Evolutionary conservation across 2,329 filamentous ascomycete species (phyloP), one percentile per base, ranked within the genome.

Genomic region (Microsporum canis): DNA sequence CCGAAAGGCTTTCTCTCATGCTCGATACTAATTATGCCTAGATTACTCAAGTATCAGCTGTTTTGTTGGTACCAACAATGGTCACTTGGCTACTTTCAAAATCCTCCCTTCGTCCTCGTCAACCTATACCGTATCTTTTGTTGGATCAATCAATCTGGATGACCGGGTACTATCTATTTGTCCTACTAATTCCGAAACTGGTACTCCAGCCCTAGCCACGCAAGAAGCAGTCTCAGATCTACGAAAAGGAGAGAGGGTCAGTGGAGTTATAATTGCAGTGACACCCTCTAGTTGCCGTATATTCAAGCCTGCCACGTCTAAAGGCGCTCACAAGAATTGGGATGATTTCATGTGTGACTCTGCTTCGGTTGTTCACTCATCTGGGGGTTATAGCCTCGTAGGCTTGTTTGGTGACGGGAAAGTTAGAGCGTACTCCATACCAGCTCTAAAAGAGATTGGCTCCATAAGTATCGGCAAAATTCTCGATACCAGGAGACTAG

Each of bases 21-120:
- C 17, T 2, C 4, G 23, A 34, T 31, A 39, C 62, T 63, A 34
- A 77, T 60, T 17, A 36, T 10, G 17, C 34, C 5, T 60, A 80
- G 83, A 89, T 65, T 99, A 95, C 71, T 97, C 94, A 1, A 96
- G 91, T 69, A 95, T 99, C 61, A 84, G 87, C 62, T 88, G 94
- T 66, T 95, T 97, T 66, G 88, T 95, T 1, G 94, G 94, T 23
- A 97, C 94, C 0, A 91, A 87, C 66, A 74, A 84, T 34, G 94
- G 94, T 45, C 89, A 89, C 68, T 78, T 97, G 17, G 84, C 86
- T 5, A 97, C 92, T 0, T 92, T 97, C 76, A 96, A 96, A 76
- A 79, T 99, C 27, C 77, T 97, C 1, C 94, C 94, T 0, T 81
- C 86, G 12, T 69, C 77, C 7, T 83, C 82, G 59, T 83, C 86